Conservation (phyloP, 2,329 filamentous ascomycete genomes). For the Ophiostoma triangulosporum region DNA sequence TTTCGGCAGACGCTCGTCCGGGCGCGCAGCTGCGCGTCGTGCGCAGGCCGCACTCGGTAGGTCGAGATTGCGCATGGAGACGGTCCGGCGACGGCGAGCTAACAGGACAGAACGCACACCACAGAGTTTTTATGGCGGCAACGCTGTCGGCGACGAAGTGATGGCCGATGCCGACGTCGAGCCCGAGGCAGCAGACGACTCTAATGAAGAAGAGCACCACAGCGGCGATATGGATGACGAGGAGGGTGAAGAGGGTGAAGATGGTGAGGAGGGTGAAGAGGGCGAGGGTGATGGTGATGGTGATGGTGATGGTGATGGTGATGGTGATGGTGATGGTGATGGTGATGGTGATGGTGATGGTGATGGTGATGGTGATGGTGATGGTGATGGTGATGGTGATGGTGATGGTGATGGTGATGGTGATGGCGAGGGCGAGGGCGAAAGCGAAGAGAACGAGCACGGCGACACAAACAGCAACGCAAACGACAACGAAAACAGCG, state of each 20-base stretch:
- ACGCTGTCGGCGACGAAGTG: constrained; percentile 31
- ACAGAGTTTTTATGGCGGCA: constrained; percentile 28
- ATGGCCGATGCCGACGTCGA: constrained; percentile 24
- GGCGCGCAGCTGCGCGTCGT: constrained; percentile 30
- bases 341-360: constrained; percentile 31
- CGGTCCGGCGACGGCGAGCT: not conserved
- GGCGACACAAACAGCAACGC: constrained; percentile 25
- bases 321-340: constrained; percentile 41
- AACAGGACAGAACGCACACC: constrained; percentile 32
- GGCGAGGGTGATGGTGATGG: constrained; percentile 31
- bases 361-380: constrained; percentile 20
- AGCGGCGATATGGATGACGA: constrained; percentile 19
- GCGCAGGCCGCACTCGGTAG: constrained; percentile 30
- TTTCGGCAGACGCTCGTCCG: constrained; percentile 27
- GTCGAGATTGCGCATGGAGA: constrained; percentile 5
- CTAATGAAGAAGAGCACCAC: constrained; percentile 23
- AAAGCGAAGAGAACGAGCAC: constrained; percentile 25
- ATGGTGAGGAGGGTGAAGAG: constrained; percentile 19
- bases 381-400: constrained; percentile 28
- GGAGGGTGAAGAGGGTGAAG: constrained; percentile 30
- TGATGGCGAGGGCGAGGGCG: constrained; percentile 24
- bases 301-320: constrained; percentile 43
- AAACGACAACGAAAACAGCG: constrained; percentile 27
- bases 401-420: constrained; percentile 43
- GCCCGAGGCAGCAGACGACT: constrained; percentile 21